Conservation (phyloP, 2,329 filamentous ascomycete species). For the Colletotrichum musicola region DNA sequence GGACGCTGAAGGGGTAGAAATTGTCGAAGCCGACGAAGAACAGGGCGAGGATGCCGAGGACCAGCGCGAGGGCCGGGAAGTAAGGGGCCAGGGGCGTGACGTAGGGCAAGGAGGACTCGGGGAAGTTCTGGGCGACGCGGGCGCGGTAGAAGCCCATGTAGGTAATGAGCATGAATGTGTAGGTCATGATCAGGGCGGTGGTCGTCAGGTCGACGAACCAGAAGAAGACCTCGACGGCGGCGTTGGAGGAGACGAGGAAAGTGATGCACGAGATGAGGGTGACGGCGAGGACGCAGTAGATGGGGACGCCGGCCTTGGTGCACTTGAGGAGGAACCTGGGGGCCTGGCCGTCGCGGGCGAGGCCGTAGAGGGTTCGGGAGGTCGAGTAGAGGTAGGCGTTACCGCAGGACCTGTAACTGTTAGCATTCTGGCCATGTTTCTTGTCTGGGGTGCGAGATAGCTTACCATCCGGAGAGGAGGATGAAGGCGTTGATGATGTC, state of each 20-base stretch:
- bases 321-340: conserved; percentile 56
- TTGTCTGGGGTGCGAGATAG: neutral
- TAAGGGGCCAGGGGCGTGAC: conserved; percentile 64
- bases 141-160: conserved; percentile 65
- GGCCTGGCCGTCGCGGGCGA: conserved; percentile 63
- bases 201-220: conserved; percentile 67
- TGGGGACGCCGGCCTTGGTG: conserved; percentile 60
- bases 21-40: conserved; percentile 69
- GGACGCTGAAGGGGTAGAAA: conserved; percentile 63
- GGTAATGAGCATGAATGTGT: conserved; percentile 58
- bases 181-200: conserved; percentile 71
- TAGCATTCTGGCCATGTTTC: neutral
- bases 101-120: conserved; percentile 63
- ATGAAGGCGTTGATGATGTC: conserved; percentile 68
- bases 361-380: conserved; percentile 62
- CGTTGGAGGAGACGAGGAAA: conserved; percentile 54
- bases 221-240: conserved; percentile 52
- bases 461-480: conserved; percentile 43
- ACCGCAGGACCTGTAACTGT: conserved; percentile 53
- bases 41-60: conserved; percentile 61
- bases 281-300: conserved; percentile 49
- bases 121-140: conserved; percentile 63
- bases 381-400: conserved; percentile 66
- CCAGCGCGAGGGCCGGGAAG: conserved; percentile 61
- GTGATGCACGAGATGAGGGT: conserved; percentile 51